Conservation (phyloP, 2,329 filamentous ascomycete species). For the Sporothrix brasiliensis region DNA sequence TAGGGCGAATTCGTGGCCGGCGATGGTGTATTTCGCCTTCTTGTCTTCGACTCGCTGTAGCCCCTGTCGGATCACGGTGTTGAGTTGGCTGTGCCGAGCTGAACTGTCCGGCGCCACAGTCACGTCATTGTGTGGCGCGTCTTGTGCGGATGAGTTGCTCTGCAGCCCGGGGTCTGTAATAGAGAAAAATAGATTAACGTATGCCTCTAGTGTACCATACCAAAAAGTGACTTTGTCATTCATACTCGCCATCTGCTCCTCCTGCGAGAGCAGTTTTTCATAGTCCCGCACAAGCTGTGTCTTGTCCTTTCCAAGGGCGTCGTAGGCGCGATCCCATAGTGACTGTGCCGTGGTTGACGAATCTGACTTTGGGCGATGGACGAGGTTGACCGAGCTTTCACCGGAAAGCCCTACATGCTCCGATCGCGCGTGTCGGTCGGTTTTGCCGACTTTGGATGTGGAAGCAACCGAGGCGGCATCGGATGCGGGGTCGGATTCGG, state of each 20-base stretch:
- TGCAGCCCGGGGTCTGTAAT: not conserved
- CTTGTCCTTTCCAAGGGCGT: not conserved
- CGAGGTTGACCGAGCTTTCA: no score
- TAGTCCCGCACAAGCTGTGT: not conserved
- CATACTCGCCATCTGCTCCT: not conserved
- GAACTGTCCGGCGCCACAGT: not conserved
- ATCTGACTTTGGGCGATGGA: not conserved
- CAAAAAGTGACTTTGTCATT: not conserved
- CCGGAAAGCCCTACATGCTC: no score
- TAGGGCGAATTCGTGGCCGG: not conserved
- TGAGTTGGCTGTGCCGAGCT: not conserved
- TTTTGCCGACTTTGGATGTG: no score
- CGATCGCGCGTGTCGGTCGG: no score
- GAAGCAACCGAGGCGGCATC: no score
- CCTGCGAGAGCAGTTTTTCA: not conserved
- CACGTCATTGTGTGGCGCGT: not conserved
- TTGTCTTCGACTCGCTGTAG: not conserved
- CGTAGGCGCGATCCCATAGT: not conserved
- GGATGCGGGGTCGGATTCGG: no score
- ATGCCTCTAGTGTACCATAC: no score
- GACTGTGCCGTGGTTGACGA: not conserved
- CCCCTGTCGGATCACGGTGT: not conserved
- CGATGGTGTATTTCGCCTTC: not conserved
- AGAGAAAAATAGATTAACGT: not conserved
- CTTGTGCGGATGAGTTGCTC: no score